Base-by-base conservation (phyloP, 139 green algal species). In the Pleodorina starrii region DNA sequence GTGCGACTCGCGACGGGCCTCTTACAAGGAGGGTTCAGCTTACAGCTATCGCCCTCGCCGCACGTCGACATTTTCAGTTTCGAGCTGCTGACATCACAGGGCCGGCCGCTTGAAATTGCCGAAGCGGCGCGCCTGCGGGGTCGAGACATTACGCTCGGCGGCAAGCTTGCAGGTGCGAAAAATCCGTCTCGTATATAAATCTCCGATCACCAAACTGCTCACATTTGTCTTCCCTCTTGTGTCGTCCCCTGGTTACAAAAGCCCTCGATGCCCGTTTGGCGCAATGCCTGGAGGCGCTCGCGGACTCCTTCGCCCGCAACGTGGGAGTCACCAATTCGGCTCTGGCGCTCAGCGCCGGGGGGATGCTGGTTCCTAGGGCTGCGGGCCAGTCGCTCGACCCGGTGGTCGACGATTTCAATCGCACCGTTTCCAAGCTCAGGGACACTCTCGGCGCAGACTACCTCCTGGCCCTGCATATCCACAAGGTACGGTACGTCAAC, bases 401-500 rank as follows among this genome's bases (percentile, higher is more conserved):
- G 0, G 66, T 71, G 2, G 82, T 88, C 3, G 82, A 51, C 3
- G 32, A n/a, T 10, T 88, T 88, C 82, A 88, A 88, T 36, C 2
- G 0, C 7, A 69, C 82, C 82, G 16, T 88, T n/a, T 14, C 51
- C 1, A 16, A 51, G 29, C 79, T 88, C 63, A 43, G 82, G 0
- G 51, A 0, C 1, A 63, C 82, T 1, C 66, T 88, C 3, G 82
- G 82, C 2, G 43, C 17, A 0, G 44, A 68, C 5, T 88, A 80
- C 82, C 19, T 69, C 43, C 46, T 88, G 32, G 82, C 82, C 2
- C 46, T 88, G n/a, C 82, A 88, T 63, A 27, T 88, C 17, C 82
- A 87, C 29, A 87, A 87, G 79, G 79, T 86, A 66, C 6, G 54
- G 29, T 32, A 5, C 7, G n/a, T n/a, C n/a, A n/a, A n/a, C n/a